Base-by-base conservation (phyloP, 129 eudicot genomes). In the Chrysanthemum lavandulifolium region DNA sequence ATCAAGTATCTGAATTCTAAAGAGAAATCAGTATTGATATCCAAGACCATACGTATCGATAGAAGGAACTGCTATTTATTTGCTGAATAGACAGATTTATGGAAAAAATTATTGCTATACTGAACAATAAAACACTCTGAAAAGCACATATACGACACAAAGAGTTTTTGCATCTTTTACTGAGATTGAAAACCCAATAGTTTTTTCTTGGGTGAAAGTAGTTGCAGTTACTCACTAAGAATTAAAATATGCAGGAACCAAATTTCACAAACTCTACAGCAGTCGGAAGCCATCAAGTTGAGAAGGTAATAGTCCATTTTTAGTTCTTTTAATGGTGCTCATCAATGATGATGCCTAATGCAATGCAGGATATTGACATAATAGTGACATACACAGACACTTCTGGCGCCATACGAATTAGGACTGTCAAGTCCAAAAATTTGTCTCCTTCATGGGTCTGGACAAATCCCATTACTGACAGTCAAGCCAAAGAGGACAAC, bases 401-500 rank as follows among this genome's bases (percentile, higher is more conserved):
- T 74, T 84, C 94, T 79, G 99, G 99, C 65, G 88, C 89, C 74
- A 75, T 95, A 57, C 88, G 82, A 57, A 85, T 91, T 77, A 84
- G 81, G 76, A 84, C 81, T 56, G 91, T 95, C 71, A 86, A 82
- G 25, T 91, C 97, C 58, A 88, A 68, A 77, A 81, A 88, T 78
- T 65, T 95, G 36, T 95, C 99, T 13, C 77, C 99, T 83, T 95
- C 99, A 62, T 95, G 99, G 99, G 90, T 88, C 25, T 95, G 97
- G 99, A 85, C 77, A 81, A 74, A 65, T 73, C 96, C 97, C 25
- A 73, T 54, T 12, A 79, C 87, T 88, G 87, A 77, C 48, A 74
- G 74, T 33, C 76, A 64, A 71, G 84, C 82, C 71, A 81, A 77
- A 51, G 18, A 61, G 54, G 69, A 64, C 49, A 81, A 50, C 77